A percentile compares a stretch with the other conserved stretches of the same genome.
phyloP scores from a whole-genome alignment of 257 asterid genomes.

The Petrea volubilis region DNA sequence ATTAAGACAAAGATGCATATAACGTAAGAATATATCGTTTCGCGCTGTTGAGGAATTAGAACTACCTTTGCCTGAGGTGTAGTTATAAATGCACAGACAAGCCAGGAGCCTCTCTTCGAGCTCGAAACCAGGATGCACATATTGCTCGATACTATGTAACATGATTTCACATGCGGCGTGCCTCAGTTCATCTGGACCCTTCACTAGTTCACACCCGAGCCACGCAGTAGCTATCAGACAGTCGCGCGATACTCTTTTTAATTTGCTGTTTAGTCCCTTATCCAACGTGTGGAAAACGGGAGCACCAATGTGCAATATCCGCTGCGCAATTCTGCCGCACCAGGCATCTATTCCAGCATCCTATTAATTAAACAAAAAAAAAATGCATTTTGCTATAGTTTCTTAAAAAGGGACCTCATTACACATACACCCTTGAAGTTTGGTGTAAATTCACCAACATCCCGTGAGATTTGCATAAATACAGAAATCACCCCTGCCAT shows the following conservation, averaged over 20 bases:
- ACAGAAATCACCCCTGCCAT: too few species aligned
- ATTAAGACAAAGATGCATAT: background rate
- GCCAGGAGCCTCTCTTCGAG: constrained; percentile 92
- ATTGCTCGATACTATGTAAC: constrained; percentile 61
- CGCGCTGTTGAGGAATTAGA: background rate
- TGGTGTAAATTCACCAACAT: too few species aligned
- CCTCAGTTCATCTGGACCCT: constrained; percentile 66
- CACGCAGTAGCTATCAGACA: constrained; percentile 70
- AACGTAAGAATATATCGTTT: background rate
- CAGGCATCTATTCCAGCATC: constrained; percentile 69
- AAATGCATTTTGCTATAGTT: background rate
- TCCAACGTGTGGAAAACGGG: constrained; percentile 63
- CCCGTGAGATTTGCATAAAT: too few species aligned
- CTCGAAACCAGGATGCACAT: constrained; percentile 83
- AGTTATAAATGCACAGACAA: constrained; percentile 80
- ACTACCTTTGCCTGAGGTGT: constrained; percentile 82
- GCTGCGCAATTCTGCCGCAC: constrained; percentile 68
- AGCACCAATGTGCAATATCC: constrained; percentile 49
- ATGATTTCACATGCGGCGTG: constrained; percentile 73
- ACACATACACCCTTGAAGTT: too few species aligned
- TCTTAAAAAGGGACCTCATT: background rate
- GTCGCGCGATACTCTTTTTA: constrained; percentile 66
- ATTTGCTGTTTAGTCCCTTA: constrained; percentile 71
- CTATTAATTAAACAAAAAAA: constrained; percentile 30
- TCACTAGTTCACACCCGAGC: constrained; percentile 82